Evolutionary conservation across 169 alveolate species (phyloP).

Genomic region (Plasmodium vivax): DNA sequence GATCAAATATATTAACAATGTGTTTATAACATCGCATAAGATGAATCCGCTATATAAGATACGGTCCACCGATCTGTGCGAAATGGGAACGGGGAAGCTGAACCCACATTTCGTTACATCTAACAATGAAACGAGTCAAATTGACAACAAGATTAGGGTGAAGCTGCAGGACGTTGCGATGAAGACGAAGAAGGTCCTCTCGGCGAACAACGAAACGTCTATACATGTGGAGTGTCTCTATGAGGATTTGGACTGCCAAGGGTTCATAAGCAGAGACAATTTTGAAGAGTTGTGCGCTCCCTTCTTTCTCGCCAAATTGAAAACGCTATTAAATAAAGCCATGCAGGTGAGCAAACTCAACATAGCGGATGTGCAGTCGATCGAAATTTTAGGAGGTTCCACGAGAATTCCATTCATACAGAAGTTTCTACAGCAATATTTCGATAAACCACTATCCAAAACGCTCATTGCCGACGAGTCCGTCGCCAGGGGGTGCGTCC

Average conservation of each 20-base stretch:
- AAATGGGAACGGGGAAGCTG: conserved; percentile 72
- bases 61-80: conserved; percentile 5
- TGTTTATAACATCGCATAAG: conserved; percentile 91
- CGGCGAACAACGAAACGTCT: conserved; percentile 96
- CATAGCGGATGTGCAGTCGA: conserved; percentile 87
- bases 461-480: conserved; percentile 97
- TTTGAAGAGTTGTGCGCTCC: conserved; percentile 91
- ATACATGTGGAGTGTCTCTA: conserved; percentile 94
- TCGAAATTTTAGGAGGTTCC: conserved; percentile 98
- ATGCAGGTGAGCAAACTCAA: conserved; percentile 80
- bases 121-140: neutral
- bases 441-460: conserved; percentile 90
- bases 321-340: conserved; percentile 79
- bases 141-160: conserved; percentile 90
- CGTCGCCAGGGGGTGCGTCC: conserved; percentile 98
- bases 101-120: neutral
- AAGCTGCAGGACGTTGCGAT: conserved; percentile 96
- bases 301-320: conserved; percentile 83
- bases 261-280: conserved; percentile 89
- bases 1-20: conserved; percentile 90
- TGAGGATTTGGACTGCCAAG: conserved; percentile 95
- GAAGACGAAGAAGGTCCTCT: conserved; percentile 95
- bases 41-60: conserved; percentile 89
- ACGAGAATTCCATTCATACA: conserved; percentile 97
- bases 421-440: conserved; percentile 87